Evolutionary conservation across 164 flowering plant species (phyloP), one percentile per base, ranked within the genome.

Genomic region (Piper betle): DNA sequence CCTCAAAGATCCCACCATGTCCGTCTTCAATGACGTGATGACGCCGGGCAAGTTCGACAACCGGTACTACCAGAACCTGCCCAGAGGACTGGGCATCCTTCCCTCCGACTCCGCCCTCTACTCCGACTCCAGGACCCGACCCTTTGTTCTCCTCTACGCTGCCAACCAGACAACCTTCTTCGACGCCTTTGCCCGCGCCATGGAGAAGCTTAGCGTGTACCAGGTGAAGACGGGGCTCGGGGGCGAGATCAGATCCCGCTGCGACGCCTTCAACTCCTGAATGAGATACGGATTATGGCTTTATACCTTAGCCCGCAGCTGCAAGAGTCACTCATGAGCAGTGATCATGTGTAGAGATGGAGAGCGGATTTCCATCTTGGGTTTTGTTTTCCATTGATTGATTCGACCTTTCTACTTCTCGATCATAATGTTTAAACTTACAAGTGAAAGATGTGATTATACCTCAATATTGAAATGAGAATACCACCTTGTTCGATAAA

Each of bases 1-100:
- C 72, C 39, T 59, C 10, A 60, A 55, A 46, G 77, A 79, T 50
- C 66, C 80, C 1, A 48, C 70, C 0, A 70, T 80, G 66, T 73
- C 95, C 17, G 87, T 76, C 1, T 85, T 82, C 66, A 79, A 80
- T 39, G 95, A 87, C 59, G 78, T 80, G 13, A 81, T 83, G 74
- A 79, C 83, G 1, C 91, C 95, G 0, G 72, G 71, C 42, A 85
- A 79, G 59, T 87, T 87, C 59, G 95, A 87, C 61, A 87, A 87
- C 64, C 65, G 73, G 73, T 87, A 78, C 62, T 87, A 52, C 68
- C 56, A 62, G 65, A 87, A 87, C 55, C 67, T 84, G 57, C 77
- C 64, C 55, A 77, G 72, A 13, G 95, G 95, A 18, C 58, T 87
- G 33, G 87, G 80, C 9, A 39, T 87, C 39, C 59, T 85, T 53